A percentile compares a stretch with the other conserved stretches of the same genome.
Evolutionary conservation across 1,284 basidiomycete species (phyloP).

Genomic region (Tilletia indica): DNA sequence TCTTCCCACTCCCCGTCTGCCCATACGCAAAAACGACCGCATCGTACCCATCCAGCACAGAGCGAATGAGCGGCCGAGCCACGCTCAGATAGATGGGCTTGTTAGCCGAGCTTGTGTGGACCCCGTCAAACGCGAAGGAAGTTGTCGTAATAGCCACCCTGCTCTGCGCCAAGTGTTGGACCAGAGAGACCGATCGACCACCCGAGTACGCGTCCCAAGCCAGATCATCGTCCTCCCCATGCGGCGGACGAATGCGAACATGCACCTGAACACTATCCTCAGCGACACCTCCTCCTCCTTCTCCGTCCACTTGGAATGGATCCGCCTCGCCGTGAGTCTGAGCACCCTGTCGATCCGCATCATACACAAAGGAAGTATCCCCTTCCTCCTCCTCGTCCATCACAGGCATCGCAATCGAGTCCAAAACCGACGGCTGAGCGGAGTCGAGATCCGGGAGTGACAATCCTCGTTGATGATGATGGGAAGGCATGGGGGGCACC

Average conservation of each 20-base stretch:
- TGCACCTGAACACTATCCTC: background rate
- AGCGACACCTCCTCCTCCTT: too few species aligned
- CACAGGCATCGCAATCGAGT: background rate
- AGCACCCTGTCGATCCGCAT: background rate
- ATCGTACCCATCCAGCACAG: conserved; percentile 48
- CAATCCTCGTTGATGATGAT: background rate
- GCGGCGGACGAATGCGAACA: conserved; percentile 29
- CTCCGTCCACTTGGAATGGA: conserved; percentile 4
- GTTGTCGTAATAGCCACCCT: conserved; percentile 34
- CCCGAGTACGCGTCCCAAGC: conserved; percentile 43
- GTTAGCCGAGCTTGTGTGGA: conserved; percentile 79
- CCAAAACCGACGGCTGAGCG: background rate
- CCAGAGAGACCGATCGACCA: conserved; percentile 34
- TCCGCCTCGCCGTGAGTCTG: too few species aligned
- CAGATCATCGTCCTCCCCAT: conserved; percentile 35
- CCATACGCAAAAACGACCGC: conserved; percentile 52
- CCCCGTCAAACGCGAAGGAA: conserved; percentile 62
- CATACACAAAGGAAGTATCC: conserved; percentile 44
- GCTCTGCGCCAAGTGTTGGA: conserved; percentile 31
- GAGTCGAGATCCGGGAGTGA: background rate
- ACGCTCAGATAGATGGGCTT: conserved; percentile 79
- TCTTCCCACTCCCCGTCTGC: conserved; percentile 57
- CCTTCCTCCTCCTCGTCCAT: conserved; percentile 23
- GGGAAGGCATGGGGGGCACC: too few species aligned
- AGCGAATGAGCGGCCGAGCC: conserved; percentile 74